phyloP scores from a whole-genome alignment of 768 basidiomycete species.

The Auriculariales sp. region DNA sequence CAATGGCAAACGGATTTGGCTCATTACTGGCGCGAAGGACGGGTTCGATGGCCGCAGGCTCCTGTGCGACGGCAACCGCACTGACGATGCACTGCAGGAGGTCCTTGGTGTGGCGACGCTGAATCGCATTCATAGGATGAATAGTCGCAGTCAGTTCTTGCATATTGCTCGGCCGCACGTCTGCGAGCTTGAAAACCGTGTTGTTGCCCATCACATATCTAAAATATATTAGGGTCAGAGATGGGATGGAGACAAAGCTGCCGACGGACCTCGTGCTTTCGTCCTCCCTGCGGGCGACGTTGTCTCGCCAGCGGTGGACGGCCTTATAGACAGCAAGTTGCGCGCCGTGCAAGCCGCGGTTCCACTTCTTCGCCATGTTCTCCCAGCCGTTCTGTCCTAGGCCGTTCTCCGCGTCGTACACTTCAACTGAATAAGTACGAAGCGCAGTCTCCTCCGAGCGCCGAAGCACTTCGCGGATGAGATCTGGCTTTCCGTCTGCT shows the following conservation, averaged over 20 bases:
- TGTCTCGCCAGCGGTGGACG: slow-evolving; percentile 76
- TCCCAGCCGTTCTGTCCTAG: slow-evolving; percentile 64
- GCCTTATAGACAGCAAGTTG: slow-evolving; percentile 51
- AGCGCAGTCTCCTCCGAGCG: slow-evolving; percentile 68
- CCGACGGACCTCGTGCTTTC: slow-evolving; percentile 59
- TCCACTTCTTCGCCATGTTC: slow-evolving; percentile 68
- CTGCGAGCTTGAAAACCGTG: slow-evolving; percentile 56
- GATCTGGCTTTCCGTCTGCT: slow-evolving; percentile 19
- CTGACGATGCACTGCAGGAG: slow-evolving; percentile 46
- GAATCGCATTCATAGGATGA: slow-evolving; percentile 43
- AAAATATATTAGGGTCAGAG: slow-evolving; percentile 1
- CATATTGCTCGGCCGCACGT: slow-evolving; percentile 53
- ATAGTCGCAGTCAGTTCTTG: slow-evolving; percentile 46
- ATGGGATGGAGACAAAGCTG: neutral
- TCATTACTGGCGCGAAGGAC: slow-evolving; percentile 5
- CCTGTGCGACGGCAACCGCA: slow-evolving; percentile 21
- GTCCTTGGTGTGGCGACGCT: slow-evolving; percentile 48
- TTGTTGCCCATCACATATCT: slow-evolving; percentile 72
- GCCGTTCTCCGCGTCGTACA: slow-evolving; percentile 53
- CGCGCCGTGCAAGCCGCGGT: slow-evolving; percentile 36
- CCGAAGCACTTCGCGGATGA: slow-evolving; percentile 49
- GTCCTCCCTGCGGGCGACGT: slow-evolving; percentile 65
- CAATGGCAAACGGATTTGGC: slow-evolving; percentile 11
- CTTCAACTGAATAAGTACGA: slow-evolving; percentile 50
- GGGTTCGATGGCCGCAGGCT: neutral